These are phyloP conservation scores for Lactarius evosmus DNA, from an alignment of 768 basidiomycete species.

Conservation along the genomic window DNA sequence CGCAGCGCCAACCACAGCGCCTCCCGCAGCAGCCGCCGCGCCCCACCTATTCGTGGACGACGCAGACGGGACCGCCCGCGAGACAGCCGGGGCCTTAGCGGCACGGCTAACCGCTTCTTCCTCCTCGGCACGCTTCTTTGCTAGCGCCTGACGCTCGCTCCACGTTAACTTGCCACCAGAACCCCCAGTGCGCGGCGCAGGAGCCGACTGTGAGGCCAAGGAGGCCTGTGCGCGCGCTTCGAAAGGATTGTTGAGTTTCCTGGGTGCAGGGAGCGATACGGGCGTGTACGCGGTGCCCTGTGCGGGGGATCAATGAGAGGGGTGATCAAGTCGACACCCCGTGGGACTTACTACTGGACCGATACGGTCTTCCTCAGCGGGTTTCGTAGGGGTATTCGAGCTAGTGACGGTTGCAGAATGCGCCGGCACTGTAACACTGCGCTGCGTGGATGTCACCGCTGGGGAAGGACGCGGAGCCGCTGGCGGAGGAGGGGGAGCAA, in stretches of 20 bases:
- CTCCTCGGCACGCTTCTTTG: conserved; percentile 81
- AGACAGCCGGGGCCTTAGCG: conserved; percentile 23
- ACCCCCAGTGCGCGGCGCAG: conserved; percentile 30
- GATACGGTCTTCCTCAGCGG: conserved; percentile 77
- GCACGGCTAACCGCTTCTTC: conserved; percentile 64
- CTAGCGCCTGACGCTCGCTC: conserved; percentile 89
- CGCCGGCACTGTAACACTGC: conserved; percentile 31
- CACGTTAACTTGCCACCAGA: conserved; percentile 83
- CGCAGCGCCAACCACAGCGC: conserved; percentile 3
- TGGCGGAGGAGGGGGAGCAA: conserved; percentile 34
- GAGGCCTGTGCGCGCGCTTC: conserved; percentile 37
- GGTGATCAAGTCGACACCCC: neutral
- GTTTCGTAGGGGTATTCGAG: conserved; percentile 58
- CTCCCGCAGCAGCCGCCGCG: conserved; percentile 42
- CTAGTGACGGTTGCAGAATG: conserved; percentile 40
- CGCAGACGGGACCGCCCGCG: conserved; percentile 19
- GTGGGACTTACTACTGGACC: conserved; percentile 51
- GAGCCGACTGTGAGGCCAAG: conserved; percentile 31
- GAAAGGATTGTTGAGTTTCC: conserved; percentile 84
- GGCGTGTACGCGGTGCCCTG: conserved; percentile 84
- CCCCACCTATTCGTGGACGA: conserved; percentile 13
- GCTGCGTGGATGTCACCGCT: conserved; percentile 30
- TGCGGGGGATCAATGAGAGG: conserved; percentile 14
- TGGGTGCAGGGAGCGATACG: conserved; percentile 78
- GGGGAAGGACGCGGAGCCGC: conserved; percentile 41